phyloP scores from a whole-genome alignment of 139 green algal species.

The Volvox reticuliferus region DNA sequence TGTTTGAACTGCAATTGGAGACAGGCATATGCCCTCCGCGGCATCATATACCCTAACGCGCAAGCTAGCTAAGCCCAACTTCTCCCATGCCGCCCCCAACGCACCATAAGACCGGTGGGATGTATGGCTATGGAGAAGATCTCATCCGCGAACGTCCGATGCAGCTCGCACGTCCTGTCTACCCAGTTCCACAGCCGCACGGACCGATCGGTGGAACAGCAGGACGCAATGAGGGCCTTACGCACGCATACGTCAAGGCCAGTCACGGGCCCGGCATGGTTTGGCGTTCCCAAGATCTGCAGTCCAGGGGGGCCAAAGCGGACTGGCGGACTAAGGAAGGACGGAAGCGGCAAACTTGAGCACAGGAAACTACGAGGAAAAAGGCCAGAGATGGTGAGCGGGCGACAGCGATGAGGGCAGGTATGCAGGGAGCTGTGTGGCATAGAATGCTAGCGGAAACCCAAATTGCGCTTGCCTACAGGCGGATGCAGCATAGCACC shows the following conservation, averaged over 20 bases:
- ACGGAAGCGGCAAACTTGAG: background rate
- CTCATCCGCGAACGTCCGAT: slow-evolving; percentile 80
- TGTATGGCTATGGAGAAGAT: slow-evolving; percentile 89
- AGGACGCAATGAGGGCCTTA: slow-evolving; percentile 86
- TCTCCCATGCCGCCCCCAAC: background rate
- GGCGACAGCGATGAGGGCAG: no score
- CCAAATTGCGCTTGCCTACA: no score
- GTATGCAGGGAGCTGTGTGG: no score
- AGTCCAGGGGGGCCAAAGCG: background rate
- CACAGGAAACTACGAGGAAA: background rate
- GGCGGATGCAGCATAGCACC: no score
- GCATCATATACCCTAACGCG: no score
- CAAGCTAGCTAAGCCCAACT: no score
- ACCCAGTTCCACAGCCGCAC: slow-evolving; percentile 92
- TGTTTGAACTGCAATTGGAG: no score
- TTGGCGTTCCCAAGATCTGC: slow-evolving; percentile 56
- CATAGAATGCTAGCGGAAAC: no score
- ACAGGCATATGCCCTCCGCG: no score
- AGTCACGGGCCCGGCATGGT: slow-evolving; percentile 60
- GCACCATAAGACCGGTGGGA: slow-evolving; percentile 80
- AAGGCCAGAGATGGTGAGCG: background rate
- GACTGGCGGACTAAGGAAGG: background rate
- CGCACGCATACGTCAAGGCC: slow-evolving; percentile 86
- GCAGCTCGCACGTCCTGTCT: slow-evolving; percentile 79
- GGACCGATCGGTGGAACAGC: slow-evolving; percentile 78